Evolutionary conservation across 768 basidiomycete species (phyloP), one percentile per base, ranked within the genome.

Genomic region (Gloeostereum incarnatum): DNA sequence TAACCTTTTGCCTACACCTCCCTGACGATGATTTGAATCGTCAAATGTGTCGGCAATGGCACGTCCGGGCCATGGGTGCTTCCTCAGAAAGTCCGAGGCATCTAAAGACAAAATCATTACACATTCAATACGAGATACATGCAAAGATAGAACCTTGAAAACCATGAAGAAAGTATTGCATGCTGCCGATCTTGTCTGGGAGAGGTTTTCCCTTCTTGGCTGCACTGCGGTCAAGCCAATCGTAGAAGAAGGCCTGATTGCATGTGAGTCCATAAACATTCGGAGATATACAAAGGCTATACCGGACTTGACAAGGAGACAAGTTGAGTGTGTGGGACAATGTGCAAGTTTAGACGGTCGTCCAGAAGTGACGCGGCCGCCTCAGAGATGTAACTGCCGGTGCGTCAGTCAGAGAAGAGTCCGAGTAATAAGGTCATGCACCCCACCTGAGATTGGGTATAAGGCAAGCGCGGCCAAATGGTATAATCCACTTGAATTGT

Each of bases 211-310:
- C 86, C 49, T 91, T 89, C 61, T 88, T 91, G 7, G 71, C 71
- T 3, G 75, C 84, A 51, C 63, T 85, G 42, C 88, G 68, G 49
- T 93, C 90, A 20, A 90, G 62, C 88, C 88, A 93, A 50, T 90
- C 86, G 48, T 93, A 94, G 58, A 86, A 94, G 59, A 94, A 94
- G 4, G 88, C 84, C 77, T 89, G 16, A 13, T n/a, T n/a, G n/a
- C n/a, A n/a, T 21, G 10, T 35, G 10, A 31, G 22, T 22, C 40
- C 13, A 37, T 41, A 31, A 13, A 10, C 26, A 8, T 29, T 29
- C 26, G 26, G 14, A 19, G 29, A 43, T 44, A 37, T 2, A 31
- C 6, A 17, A 6, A 7, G 25, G 22, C 16, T 30, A 40, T 27
- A 30, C 78, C 7, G 78, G 78, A 52, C 83, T 88, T 8, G 87